phyloP scores from a whole-genome alignment of 2,329 filamentous ascomycete genomes.

The Penicillium verrucosum region DNA sequence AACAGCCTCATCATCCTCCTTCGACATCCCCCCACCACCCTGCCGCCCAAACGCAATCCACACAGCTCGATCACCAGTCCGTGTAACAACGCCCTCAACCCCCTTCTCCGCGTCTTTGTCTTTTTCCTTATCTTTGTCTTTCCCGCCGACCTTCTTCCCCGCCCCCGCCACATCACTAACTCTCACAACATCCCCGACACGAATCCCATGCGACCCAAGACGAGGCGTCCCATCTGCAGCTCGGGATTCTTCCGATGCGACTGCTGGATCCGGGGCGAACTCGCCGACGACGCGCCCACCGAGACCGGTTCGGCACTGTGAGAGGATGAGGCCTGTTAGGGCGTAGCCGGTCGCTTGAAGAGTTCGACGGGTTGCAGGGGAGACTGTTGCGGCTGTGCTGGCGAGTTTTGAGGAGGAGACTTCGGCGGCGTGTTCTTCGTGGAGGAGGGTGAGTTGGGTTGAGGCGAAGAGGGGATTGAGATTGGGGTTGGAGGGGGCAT shows the following conservation, averaged over 20 bases:
- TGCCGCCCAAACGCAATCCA: conserved; percentile 46
- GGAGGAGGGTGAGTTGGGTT: conserved; percentile 42
- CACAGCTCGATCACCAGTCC: conserved; percentile 41
- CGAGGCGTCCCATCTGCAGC: conserved; percentile 39
- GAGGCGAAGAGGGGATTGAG: conserved; percentile 42
- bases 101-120: conserved; percentile 30
- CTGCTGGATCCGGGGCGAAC: conserved; percentile 68
- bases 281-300: conserved; percentile 90
- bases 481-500: conserved; percentile 23
- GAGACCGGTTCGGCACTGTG: conserved; percentile 78
- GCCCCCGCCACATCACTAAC: conserved; percentile 38
- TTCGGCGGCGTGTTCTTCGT: conserved; percentile 45
- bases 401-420: conserved; percentile 44
- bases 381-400: conserved; percentile 39
- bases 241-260: conserved; percentile 47
- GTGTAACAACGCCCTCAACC: conserved; percentile 48
- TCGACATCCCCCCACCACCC: conserved; percentile 33
- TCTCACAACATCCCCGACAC: conserved; percentile 49
- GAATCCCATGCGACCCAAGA: conserved; percentile 46
- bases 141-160: conserved; percentile 29
- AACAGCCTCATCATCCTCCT: conserved; percentile 43
- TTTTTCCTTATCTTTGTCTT: conserved; percentile 35
- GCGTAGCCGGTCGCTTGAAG: conserved; percentile 43
- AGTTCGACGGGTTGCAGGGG: conserved; percentile 43
- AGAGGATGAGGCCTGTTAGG: conserved; percentile 57